Base-by-base conservation (phyloP, 208 protist genomes). In the Porcisia hertigi region DNA sequence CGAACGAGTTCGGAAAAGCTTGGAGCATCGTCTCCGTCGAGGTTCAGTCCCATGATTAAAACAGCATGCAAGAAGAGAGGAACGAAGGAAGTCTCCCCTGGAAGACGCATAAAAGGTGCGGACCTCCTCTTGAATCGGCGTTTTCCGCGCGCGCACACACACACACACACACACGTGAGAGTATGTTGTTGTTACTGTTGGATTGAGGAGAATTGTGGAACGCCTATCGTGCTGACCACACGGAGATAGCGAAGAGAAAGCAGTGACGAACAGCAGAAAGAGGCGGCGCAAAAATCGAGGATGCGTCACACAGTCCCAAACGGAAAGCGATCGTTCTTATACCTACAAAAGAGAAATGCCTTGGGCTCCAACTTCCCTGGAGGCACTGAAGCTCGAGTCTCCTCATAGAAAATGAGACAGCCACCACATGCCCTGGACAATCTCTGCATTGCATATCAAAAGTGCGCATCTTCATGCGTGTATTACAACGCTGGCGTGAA, bases 21-120 rank as follows among this genome's bases (percentile, higher is more conserved):
- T 18, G 74, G 72, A 1, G 41, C 73, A 53, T 71, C 70, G 39
- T 83, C 78, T 23, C 83, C 79, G 20, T 87, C 86, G 11, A 87
- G 76, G 55, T 86, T 76, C 34, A 89, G 77, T 7, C 57, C 54
- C 75, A 84, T 84, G 41, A 53, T 45, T 41, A n/a, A 18, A 30
- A 47, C 47, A 52, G 57, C 16, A 62, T 11, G 58, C 23, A 41
- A 59, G 49, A 71, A 73, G 41, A 30, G 23, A 67, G 41, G 47
- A 36, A 67, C 20, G 23, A n/a, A 9, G 63, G 63, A 47, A 25
- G 41, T 52, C 41, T 4, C 6, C 63, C 2, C 5, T 25, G 49
- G n/a, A 57, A 39, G 30, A 12, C 20, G 47, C 66, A n/a, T 36
- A 53, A 11, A 71, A n/a, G 34, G 49, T 43, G 66, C 36, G 16